These are phyloP conservation scores for Pichia norvegensis DNA, from an alignment of 1,139 yeast species.

Conservation along the genomic window DNA sequence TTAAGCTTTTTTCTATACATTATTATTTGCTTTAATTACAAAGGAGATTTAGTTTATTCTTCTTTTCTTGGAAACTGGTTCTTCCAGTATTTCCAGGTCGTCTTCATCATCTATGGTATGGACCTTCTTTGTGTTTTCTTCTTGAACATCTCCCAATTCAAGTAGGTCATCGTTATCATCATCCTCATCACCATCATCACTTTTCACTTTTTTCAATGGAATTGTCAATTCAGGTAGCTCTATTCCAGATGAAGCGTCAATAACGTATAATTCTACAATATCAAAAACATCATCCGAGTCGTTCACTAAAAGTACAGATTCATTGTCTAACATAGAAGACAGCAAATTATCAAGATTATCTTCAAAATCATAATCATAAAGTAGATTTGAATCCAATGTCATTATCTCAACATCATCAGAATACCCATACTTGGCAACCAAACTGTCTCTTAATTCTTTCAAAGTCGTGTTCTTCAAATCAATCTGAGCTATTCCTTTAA, in stretches of 20 bases:
- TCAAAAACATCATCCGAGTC: slow-evolving; percentile 72
- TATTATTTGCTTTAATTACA: too few species aligned
- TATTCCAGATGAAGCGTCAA: slow-evolving; percentile 25
- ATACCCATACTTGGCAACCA: slow-evolving; percentile 46
- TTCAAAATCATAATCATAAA: slow-evolving; percentile 85
- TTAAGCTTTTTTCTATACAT: slow-evolving; percentile 1
- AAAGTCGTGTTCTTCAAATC: slow-evolving; percentile 31
- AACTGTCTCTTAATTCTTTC: slow-evolving; percentile 37
- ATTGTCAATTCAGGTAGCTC: slow-evolving; percentile 30
- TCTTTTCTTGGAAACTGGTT: slow-evolving; percentile 5
- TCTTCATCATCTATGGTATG: slow-evolving; percentile 13
- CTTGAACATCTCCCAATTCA: slow-evolving; percentile 10
- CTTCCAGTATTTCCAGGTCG: slow-evolving; percentile 4
- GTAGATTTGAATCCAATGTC: slow-evolving; percentile 48
- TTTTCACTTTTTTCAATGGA: slow-evolving; percentile 14
- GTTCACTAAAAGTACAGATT: slow-evolving; percentile 57
- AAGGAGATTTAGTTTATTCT: background rate
- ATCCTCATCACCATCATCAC: slow-evolving; percentile 9
- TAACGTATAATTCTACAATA: slow-evolving; percentile 59
- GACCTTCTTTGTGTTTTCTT: background rate
- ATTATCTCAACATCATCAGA: slow-evolving; percentile 61
- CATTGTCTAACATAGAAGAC: slow-evolving; percentile 44
- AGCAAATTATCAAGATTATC: slow-evolving; percentile 55
- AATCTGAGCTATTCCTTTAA: slow-evolving; percentile 42
- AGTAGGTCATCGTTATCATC: slow-evolving; percentile 18